Evolutionary conservation across 495 filamentous ascomycete genomes (phyloP).

Genomic region (Penicillium mononematosum): DNA sequence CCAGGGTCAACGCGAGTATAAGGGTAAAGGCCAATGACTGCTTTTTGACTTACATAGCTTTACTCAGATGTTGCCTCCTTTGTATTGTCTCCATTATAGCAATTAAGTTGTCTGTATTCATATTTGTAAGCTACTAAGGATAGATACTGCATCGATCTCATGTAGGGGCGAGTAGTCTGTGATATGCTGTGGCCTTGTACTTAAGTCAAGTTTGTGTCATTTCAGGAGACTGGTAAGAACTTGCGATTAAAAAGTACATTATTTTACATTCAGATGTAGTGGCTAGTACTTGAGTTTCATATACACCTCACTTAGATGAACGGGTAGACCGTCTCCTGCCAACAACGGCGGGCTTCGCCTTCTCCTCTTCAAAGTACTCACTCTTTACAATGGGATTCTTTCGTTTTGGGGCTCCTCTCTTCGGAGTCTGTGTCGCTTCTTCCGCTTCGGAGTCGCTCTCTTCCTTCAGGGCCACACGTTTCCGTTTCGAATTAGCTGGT

Average conservation of each 20-base stretch:
- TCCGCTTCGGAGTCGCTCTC: conserved; percentile 32
- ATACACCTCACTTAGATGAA: conserved; percentile 4
- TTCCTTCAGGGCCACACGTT: conserved; percentile 34
- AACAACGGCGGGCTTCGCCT: conserved; percentile 9
- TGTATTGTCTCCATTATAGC: not conserved
- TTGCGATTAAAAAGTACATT: not conserved
- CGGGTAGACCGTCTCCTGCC: conserved; percentile 43
- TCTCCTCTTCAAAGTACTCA: conserved; percentile 27
- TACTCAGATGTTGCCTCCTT: not conserved
- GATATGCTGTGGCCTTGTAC: not conserved
- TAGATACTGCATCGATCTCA: not conserved
- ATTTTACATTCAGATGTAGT: not conserved
- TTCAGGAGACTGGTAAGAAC: not conserved
- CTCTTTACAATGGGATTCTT: conserved; percentile 26
- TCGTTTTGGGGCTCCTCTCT: conserved; percentile 23
- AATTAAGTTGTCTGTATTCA: not conserved
- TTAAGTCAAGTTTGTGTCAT: not conserved
- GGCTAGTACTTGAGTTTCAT: not conserved
- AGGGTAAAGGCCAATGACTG: not conserved
- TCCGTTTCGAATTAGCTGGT: conserved; percentile 34
- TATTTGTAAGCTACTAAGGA: not conserved
- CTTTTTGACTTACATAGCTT: not conserved
- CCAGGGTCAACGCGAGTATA: not conserved
- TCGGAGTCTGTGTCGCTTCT: conserved; percentile 25
- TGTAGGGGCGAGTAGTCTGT: not conserved